phyloP scores from a whole-genome alignment of 495 filamentous ascomycete species.

The Daldinia vernicosa region DNA sequence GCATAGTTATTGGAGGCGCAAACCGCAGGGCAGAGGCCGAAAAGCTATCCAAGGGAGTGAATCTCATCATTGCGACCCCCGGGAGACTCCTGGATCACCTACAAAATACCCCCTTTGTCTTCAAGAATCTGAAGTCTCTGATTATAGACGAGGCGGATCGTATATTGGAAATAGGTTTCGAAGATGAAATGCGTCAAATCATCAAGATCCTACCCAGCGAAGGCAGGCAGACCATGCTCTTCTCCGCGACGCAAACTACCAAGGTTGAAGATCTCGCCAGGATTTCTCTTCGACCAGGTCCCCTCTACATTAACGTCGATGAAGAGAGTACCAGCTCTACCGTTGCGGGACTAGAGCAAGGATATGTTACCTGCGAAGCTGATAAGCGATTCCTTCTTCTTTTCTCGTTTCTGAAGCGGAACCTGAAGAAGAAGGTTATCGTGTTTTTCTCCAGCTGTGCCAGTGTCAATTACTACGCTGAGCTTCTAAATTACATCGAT shows the following conservation, averaged over 20 bases:
- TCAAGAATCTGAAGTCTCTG: constrained; percentile 89
- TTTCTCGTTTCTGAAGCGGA: constrained; percentile 94
- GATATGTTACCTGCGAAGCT: constrained; percentile 90
- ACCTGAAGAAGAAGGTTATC: constrained; percentile 93
- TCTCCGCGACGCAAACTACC: constrained; percentile 97
- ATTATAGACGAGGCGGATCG: constrained; percentile 94
- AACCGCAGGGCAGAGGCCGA: constrained; percentile 92
- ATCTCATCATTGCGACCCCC: constrained; percentile 92
- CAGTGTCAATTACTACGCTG: constrained; percentile 92
- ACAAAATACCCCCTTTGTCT: constrained; percentile 92
- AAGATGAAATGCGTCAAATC: constrained; percentile 97
- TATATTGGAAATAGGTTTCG: constrained; percentile 96
- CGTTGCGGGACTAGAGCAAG: constrained; percentile 92
- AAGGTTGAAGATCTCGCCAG: constrained; percentile 97
- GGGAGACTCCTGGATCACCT: constrained; percentile 93
- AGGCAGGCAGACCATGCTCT: constrained; percentile 93
- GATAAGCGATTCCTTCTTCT: constrained; percentile 94
- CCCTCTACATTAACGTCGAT: constrained; percentile 73
- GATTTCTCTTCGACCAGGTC: constrained; percentile 90
- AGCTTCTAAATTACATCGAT: constrained; percentile 96
- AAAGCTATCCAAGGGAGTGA: constrained; percentile 93
- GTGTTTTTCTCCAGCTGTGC: constrained; percentile 96
- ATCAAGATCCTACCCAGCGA: constrained; percentile 92
- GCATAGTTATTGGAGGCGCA: constrained; percentile 94
- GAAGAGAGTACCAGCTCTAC: constrained; percentile 76